Conservation (phyloP, 768 basidiomycete species). For the Kwoniella bestiolae region DNA sequence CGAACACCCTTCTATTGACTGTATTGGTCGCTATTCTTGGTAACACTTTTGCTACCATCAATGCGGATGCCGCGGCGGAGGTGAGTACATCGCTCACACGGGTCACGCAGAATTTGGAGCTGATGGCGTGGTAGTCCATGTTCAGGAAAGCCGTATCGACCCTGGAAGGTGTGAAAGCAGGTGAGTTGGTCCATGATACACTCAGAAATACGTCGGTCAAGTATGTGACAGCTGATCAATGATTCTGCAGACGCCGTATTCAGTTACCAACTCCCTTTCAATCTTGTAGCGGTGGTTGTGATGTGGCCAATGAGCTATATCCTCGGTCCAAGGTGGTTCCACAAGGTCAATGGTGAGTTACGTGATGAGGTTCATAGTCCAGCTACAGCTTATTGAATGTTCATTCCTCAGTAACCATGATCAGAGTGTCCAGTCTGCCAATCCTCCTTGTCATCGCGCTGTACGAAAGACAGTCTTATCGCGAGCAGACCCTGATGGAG, state of each 20-base stretch:
- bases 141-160: slow-evolving; percentile 91
- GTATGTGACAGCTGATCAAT: not conserved
- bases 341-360: slow-evolving; percentile 69
- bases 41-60: slow-evolving; percentile 92
- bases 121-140: slow-evolving; percentile 70
- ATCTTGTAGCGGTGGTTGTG: slow-evolving; percentile 80
- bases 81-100: slow-evolving; percentile 58
- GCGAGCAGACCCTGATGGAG: slow-evolving; percentile 71
- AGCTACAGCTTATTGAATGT: no score
- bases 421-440: slow-evolving; percentile 73
- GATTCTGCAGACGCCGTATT: slow-evolving; percentile 71
- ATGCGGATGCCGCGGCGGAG: slow-evolving; percentile 89
- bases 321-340: slow-evolving; percentile 94
- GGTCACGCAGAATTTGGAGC: slow-evolving; percentile 13
- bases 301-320: slow-evolving; percentile 86
- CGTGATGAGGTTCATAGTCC: no score
- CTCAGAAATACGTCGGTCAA: no score
- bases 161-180: slow-evolving; percentile 74
- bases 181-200: slow-evolving; percentile 20
- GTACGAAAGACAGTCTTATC: slow-evolving; percentile 84
- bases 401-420: slow-evolving; percentile 23
- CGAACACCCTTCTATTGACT: slow-evolving; percentile 88
- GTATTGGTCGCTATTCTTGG: slow-evolving; percentile 69
- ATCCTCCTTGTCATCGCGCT: slow-evolving; percentile 76
- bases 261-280: slow-evolving; percentile 92